Conservation (phyloP, 140 eudicot genomes). For the Ambrosia hybrid region DNA sequence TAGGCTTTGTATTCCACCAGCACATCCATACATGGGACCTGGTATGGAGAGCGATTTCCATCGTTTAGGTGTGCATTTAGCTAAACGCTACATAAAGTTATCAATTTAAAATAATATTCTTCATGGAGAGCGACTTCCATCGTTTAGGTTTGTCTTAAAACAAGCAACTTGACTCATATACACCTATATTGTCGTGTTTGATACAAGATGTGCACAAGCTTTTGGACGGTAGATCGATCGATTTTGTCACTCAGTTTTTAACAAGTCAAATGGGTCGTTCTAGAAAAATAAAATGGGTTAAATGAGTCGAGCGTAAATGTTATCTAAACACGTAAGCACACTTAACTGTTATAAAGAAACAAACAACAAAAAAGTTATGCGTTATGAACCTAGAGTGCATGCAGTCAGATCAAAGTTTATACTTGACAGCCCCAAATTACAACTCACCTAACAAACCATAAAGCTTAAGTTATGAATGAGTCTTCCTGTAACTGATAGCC, state of each 20-base stretch:
- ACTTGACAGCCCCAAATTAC: conserved; percentile 1
- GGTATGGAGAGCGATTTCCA: no score
- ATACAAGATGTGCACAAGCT: not conserved
- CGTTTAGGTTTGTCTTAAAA: not conserved
- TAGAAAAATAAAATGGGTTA: not conserved
- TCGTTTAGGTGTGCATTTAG: no score
- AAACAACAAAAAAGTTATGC: not conserved
- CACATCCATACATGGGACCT: no score
- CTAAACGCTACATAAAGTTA: no score
- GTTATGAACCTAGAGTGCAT: not conserved
- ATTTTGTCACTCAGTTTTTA: not conserved
- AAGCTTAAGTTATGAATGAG: not conserved
- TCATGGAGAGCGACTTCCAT: no score
- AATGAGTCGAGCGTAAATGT: not conserved
- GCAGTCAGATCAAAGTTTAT: conserved; percentile 5
- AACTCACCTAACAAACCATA: not conserved
- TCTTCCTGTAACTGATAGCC: not conserved
- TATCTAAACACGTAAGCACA: not conserved
- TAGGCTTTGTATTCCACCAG: no score
- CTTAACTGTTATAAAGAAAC: not conserved
- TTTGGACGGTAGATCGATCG: not conserved
- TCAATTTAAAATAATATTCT: no score
- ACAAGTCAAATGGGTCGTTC: not conserved
- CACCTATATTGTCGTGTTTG: not conserved
- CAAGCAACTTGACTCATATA: not conserved